Evolutionary conservation across 129 eudicot genomes (phyloP).

Genomic region (Flaveria trinervia): DNA sequence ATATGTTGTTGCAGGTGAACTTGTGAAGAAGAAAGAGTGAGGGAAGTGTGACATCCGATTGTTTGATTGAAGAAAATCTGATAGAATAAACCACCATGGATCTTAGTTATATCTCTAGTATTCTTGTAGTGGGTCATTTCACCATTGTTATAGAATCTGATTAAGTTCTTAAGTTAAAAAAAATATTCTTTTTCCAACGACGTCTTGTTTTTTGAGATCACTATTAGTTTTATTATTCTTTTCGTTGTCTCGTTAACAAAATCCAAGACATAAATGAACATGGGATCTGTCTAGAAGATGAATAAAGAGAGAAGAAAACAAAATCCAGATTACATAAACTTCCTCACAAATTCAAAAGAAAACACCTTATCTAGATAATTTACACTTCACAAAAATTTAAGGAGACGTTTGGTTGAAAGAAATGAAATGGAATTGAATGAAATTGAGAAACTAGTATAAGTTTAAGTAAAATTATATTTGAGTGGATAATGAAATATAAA

Average conservation of each 20-base stretch:
- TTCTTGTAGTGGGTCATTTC: conserved; percentile 22
- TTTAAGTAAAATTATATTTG: no score
- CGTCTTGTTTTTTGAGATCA: neutral
- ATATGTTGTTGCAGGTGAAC: conserved; percentile 32
- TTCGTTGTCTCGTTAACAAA: neutral
- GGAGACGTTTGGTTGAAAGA: no score
- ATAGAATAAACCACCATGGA: conserved; percentile 28
- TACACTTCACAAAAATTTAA: conserved; percentile 25
- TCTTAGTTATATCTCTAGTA: conserved; percentile 21
- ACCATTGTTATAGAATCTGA: conserved; percentile 18
- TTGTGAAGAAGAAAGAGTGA: conserved; percentile 33
- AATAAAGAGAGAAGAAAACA: neutral
- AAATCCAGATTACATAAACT: neutral
- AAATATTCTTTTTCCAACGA: neutral
- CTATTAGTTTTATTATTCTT: neutral
- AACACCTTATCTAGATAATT: conserved; percentile 21
- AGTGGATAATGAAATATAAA: no score
- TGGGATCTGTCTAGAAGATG: neutral
- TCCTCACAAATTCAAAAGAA: conserved; percentile 8
- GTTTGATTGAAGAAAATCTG: conserved; percentile 19
- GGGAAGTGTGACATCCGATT: neutral
- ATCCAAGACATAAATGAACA: neutral
- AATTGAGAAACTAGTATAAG: no score
- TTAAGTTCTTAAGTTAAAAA: neutral
- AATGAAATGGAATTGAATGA: no score